These are phyloP conservation scores for Ceratobasidium theobromae DNA, from an alignment of 1,284 basidiomycete species.

Conservation along the genomic window DNA sequence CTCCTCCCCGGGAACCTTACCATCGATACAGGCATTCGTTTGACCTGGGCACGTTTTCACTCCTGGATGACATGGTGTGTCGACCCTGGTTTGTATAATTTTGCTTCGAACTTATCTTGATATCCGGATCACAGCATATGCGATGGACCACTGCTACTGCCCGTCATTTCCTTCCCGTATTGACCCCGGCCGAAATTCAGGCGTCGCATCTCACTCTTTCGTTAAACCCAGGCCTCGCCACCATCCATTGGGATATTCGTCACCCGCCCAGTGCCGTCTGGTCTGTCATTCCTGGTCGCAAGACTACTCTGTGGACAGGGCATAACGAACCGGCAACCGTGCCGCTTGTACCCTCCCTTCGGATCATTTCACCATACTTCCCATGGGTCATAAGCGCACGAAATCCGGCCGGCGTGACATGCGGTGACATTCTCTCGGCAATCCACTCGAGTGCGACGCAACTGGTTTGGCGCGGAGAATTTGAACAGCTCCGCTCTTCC, in stretches of 20 bases:
- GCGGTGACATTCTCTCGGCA: conserved; percentile 33
- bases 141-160: conserved; percentile 19
- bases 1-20: conserved; percentile 5
- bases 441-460: conserved; percentile 27
- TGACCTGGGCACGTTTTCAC: conserved; percentile 27
- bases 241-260: conserved; percentile 22
- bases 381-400: conserved; percentile 33
- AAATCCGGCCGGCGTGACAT: conserved; percentile 33
- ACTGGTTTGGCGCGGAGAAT: conserved; percentile 27
- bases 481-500: not conserved
- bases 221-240: conserved; percentile 12
- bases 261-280: conserved; percentile 23
- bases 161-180: conserved; percentile 19
- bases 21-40: conserved; percentile 4
- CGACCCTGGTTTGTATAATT: not conserved
- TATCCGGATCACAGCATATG: conserved; percentile 7
- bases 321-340: conserved; percentile 30
- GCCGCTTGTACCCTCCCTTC: conserved; percentile 24
- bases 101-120: conserved; percentile 6
- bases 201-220: conserved; percentile 12
- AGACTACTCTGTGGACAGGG: conserved; percentile 6
- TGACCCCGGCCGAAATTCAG: conserved; percentile 25
- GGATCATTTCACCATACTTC: conserved; percentile 30
- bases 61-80: conserved; percentile 26
- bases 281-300: conserved; percentile 18